Conservation (phyloP, 2,329 filamentous ascomycete genomes). For the Ceratocystis papillata region DNA sequence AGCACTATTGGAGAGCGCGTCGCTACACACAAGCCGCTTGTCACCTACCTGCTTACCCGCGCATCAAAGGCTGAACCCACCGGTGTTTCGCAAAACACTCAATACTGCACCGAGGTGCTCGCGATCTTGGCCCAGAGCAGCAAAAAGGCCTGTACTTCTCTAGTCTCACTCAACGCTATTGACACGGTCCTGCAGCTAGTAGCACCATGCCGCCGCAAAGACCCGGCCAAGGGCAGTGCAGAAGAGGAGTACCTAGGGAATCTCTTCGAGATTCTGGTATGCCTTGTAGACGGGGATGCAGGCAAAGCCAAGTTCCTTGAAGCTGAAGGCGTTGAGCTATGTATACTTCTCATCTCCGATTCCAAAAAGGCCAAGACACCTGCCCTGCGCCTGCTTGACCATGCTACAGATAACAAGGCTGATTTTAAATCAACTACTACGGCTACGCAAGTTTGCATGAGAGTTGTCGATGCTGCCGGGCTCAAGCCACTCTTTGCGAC, state of each 20-base stretch:
- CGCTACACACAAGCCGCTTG: constrained; percentile 53
- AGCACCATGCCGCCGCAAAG: constrained; percentile 71
- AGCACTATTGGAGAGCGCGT: constrained; percentile 57
- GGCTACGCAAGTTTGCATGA: constrained; percentile 57
- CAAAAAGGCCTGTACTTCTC: constrained; percentile 48
- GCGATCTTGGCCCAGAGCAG: constrained; percentile 79
- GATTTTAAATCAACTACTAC: constrained; percentile 32
- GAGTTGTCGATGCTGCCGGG: constrained; percentile 70
- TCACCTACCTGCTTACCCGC: constrained; percentile 68
- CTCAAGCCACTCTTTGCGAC: constrained; percentile 75
- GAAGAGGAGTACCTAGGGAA: constrained; percentile 96
- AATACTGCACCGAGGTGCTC: constrained; percentile 85
- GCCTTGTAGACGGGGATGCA: constrained; percentile 59
- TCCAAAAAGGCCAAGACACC: constrained; percentile 67
- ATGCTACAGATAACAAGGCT: constrained; percentile 47
- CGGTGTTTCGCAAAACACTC: constrained; percentile 76
- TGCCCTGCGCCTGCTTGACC: constrained; percentile 72
- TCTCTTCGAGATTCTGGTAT: constrained; percentile 76
- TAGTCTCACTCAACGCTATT: constrained; percentile 58
- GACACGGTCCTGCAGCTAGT: constrained; percentile 74
- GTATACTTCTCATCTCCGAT: constrained; percentile 82
- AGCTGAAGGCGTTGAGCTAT: constrained; percentile 84
- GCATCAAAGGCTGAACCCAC: constrained; percentile 42
- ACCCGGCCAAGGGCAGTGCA: constrained; percentile 73
- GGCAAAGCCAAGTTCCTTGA: constrained; percentile 77